phyloP scores from a whole-genome alignment of 2,329 filamentous ascomycete species.

The Trichophyton verrucosum region DNA sequence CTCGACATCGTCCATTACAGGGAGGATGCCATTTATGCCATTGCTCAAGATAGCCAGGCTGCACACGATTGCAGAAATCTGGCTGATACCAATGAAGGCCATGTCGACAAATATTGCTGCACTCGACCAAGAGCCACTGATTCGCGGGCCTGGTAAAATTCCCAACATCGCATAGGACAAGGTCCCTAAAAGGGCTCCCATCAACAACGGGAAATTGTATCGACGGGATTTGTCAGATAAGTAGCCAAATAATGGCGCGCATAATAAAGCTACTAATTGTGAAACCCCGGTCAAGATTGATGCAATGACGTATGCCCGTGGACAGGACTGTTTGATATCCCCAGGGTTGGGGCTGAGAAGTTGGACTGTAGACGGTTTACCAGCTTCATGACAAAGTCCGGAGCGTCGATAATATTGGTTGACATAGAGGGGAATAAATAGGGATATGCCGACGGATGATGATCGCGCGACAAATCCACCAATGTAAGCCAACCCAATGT shows the following conservation, averaged over 20 bases:
- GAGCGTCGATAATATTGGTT: conserved; percentile 79
- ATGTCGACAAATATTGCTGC: conserved; percentile 63
- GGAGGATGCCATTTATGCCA: conserved; percentile 50
- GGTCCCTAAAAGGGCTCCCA: conserved; percentile 61
- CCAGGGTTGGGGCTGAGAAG: conserved; percentile 19
- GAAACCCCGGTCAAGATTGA: conserved; percentile 79
- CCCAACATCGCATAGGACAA: conserved; percentile 68
- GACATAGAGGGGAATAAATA: conserved; percentile 87
- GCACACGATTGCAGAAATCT: conserved; percentile 94
- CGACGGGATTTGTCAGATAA: conserved; percentile 55
- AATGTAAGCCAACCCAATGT: conserved; percentile 77
- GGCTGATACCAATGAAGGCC: conserved; percentile 72
- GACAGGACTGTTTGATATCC: conserved; percentile 74
- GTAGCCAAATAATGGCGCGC: conserved; percentile 78
- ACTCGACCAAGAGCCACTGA: conserved; percentile 54
- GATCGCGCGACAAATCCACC: conserved; percentile 91
- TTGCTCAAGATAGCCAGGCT: conserved; percentile 77
- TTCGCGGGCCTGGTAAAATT: conserved; percentile 63
- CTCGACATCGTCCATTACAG: not conserved
- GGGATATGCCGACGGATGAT: conserved; percentile 84
- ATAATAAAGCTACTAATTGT: conserved; percentile 72
- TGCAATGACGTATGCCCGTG: conserved; percentile 75
- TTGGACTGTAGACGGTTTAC: conserved; percentile 16
- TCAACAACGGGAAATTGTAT: conserved; percentile 61
- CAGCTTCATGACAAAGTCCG: conserved; percentile 53